Percentiles rank a stretch among this genome's conserved stretches.
These are phyloP conservation scores for Microbotryomycetes sp. DNA, from an alignment of 1,284 basidiomycete genomes.

Conservation along the genomic window DNA sequence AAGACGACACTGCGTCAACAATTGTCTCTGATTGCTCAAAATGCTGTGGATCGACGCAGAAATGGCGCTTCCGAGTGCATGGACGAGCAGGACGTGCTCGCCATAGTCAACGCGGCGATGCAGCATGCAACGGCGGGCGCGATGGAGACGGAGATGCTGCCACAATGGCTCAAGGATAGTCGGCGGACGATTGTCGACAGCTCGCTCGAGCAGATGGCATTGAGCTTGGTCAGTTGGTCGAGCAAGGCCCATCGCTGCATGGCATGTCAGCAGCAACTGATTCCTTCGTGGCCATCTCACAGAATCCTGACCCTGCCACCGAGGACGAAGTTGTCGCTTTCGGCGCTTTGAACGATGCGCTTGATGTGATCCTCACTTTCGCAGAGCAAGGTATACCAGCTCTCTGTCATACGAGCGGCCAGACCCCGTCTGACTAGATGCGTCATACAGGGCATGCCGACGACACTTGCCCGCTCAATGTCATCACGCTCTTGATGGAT, in stretches of 20 bases:
- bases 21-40: neutral
- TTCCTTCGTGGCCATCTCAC: neutral
- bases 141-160: neutral
- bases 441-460: slow-evolving; percentile 41
- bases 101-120: neutral
- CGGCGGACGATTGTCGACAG: slow-evolving; percentile 8
- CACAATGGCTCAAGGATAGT: slow-evolving; percentile 6
- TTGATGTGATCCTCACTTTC: slow-evolving; percentile 64
- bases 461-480: slow-evolving; percentile 51
- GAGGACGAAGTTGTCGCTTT: slow-evolving; percentile 10
- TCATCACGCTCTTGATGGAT: slow-evolving; percentile 69
- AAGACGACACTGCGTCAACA: neutral
- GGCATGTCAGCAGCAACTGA: neutral
- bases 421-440: neutral
- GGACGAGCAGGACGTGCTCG: neutral
- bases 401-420: too few relatives aligned
- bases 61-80: neutral
- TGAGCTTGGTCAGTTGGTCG: slow-evolving; percentile 10
- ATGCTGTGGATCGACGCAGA: neutral
- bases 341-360: slow-evolving; percentile 37
- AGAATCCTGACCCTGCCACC: neutral
- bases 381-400: slow-evolving; percentile 56
- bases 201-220: slow-evolving; percentile 20
- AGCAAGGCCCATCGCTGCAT: neutral
- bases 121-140: neutral